Percentiles rank a stretch among this genome's conserved stretches.
These are phyloP conservation scores for Gastrolobium bilobum DNA, from an alignment of 306 rosid genomes.

Conservation along the genomic window DNA sequence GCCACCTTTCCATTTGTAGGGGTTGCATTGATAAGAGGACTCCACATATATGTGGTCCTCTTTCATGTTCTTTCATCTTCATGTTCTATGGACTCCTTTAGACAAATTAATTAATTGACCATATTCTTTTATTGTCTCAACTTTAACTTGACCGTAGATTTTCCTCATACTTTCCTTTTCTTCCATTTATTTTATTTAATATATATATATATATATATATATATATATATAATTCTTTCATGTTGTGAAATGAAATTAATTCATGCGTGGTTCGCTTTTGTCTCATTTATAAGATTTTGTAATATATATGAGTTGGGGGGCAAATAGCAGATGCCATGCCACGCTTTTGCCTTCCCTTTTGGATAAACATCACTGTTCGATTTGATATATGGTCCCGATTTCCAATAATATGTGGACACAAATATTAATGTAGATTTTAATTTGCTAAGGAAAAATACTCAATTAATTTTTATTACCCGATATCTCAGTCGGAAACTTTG, in stretches of 20 bases:
- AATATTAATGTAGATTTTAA: no score
- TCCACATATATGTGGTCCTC: slow-evolving; percentile 56
- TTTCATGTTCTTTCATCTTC: no score
- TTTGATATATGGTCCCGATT: no score
- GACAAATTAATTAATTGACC: no score
- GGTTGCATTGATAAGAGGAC: slow-evolving; percentile 25
- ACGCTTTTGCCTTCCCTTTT: no score
- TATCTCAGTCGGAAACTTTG: no score
- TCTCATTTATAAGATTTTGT: background rate
- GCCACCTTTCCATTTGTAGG: slow-evolving; percentile 48
- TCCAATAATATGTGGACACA: no score
- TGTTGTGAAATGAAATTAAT: background rate
- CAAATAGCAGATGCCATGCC: background rate
- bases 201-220: no score
- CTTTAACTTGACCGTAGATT: background rate
- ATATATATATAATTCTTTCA: background rate
- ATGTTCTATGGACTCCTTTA: no score
- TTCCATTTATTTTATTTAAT: background rate
- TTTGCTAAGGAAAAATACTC: no score
- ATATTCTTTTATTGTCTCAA: slow-evolving; percentile 13
- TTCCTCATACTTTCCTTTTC: background rate
- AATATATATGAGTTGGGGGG: background rate
- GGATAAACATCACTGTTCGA: no score
- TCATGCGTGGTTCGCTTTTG: background rate
- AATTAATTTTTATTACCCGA: no score